phyloP scores from a whole-genome alignment of 176 grass and related monocot genomes.

The Tillandsia leiboldiana region DNA sequence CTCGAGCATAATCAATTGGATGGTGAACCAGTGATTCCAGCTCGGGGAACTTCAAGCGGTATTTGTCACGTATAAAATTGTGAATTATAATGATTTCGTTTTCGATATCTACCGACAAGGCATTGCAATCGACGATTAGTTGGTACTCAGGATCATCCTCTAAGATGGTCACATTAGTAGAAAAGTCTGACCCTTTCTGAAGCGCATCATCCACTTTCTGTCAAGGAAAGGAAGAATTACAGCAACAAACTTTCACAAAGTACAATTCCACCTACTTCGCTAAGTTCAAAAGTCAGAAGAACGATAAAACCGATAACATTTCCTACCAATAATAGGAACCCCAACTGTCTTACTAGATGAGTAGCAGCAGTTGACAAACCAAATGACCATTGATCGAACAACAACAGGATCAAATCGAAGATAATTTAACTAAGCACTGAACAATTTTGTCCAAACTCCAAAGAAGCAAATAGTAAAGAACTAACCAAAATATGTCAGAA shows the following conservation, averaged over 20 bases:
- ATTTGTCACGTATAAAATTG: constrained; percentile 89
- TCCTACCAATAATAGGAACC: background rate
- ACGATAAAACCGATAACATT: background rate
- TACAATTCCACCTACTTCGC: background rate
- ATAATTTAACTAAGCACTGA: too few species aligned
- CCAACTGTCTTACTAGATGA: too few species aligned
- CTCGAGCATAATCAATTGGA: constrained; percentile 82
- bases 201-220: constrained; percentile 86
- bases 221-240: background rate
- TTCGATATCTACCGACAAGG: constrained; percentile 81
- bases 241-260: background rate
- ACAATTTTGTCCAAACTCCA: too few species aligned
- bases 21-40: constrained; percentile 91
- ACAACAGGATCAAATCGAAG: too few species aligned
- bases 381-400: too few species aligned
- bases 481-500: too few species aligned
- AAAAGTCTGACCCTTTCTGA: constrained; percentile 39
- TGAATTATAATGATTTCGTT: constrained; percentile 94
- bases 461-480: too few species aligned
- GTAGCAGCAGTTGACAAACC: too few species aligned
- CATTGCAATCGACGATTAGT: constrained; percentile 82
- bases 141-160: constrained; percentile 85
- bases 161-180: constrained; percentile 43
- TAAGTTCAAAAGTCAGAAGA: background rate
- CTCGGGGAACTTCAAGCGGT: constrained; percentile 73